Evolutionary conservation across 2,329 filamentous ascomycete genomes (phyloP).

Genomic region (Fusarium setosum): DNA sequence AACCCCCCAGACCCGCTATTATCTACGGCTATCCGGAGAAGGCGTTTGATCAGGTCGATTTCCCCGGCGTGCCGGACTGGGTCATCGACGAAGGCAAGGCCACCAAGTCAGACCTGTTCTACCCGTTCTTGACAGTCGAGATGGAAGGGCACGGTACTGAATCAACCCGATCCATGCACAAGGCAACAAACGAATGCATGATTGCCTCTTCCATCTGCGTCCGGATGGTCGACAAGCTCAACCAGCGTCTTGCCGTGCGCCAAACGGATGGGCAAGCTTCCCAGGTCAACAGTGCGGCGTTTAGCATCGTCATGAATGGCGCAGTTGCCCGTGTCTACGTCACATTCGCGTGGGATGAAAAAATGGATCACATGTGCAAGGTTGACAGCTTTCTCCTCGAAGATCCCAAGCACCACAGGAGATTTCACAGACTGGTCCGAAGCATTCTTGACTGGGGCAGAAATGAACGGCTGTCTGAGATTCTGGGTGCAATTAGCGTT

Average conservation of each 20-base stretch:
- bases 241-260: background rate
- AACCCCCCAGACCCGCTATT: background rate
- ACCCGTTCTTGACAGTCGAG: background rate
- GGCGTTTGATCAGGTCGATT: background rate
- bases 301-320: background rate
- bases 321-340: background rate
- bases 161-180: background rate
- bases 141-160: background rate
- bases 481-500: background rate
- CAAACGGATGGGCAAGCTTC: background rate
- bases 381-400: background rate
- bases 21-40: background rate
- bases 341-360: background rate
- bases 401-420: background rate
- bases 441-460: background rate
- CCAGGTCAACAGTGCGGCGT: background rate
- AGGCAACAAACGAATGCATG: background rate
- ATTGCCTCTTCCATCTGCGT: background rate
- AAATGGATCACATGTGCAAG: background rate
- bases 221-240: background rate
- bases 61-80: background rate
- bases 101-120: background rate
- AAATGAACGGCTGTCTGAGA: background rate
- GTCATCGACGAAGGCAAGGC: background rate
- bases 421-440: background rate